phyloP scores from a whole-genome alignment of 495 filamentous ascomycete species.

The Aspergillus cavernicola region DNA sequence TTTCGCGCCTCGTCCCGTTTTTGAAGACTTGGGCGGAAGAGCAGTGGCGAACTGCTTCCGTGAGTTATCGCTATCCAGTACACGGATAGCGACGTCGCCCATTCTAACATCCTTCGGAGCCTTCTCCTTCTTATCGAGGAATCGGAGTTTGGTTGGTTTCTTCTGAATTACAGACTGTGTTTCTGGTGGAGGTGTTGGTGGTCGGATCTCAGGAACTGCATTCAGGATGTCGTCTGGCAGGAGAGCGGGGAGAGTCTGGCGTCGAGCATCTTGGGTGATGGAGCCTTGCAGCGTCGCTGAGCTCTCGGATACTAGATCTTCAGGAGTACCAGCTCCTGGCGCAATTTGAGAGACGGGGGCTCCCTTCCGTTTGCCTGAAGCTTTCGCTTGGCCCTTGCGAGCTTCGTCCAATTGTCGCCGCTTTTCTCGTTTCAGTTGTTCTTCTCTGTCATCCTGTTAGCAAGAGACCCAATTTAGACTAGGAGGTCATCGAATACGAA shows the following conservation, averaged over 20 bases:
- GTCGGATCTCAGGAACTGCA: conserved; percentile 37
- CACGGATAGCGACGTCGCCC: conserved; percentile 49
- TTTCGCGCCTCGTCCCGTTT: conserved; percentile 40
- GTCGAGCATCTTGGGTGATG: conserved; percentile 36
- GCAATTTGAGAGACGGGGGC: neutral
- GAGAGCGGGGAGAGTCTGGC: conserved; percentile 41
- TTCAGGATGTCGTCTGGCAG: conserved; percentile 53
- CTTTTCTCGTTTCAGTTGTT: conserved; percentile 43
- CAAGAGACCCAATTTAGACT: neutral
- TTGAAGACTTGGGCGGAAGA: conserved; percentile 50
- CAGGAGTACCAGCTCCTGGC: conserved; percentile 10
- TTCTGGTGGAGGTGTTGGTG: conserved; percentile 38
- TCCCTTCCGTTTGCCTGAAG: conserved; percentile 34
- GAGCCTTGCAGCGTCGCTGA: conserved; percentile 41
- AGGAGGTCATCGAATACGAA: conserved; percentile 19
- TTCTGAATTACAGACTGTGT: conserved; percentile 22
- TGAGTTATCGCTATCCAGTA: conserved; percentile 41
- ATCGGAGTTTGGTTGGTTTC: conserved; percentile 46
- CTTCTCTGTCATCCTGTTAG: conserved; percentile 35
- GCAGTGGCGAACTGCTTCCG: conserved; percentile 30
- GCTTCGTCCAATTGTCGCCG: conserved; percentile 46
- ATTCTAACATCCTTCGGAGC: conserved; percentile 52
- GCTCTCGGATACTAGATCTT: conserved; percentile 39
- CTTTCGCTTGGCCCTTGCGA: conserved; percentile 47
- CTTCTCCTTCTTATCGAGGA: conserved; percentile 49